Evolutionary conservation across 345 rosid genomes (phyloP).

Genomic region (Populus euphratica): DNA sequence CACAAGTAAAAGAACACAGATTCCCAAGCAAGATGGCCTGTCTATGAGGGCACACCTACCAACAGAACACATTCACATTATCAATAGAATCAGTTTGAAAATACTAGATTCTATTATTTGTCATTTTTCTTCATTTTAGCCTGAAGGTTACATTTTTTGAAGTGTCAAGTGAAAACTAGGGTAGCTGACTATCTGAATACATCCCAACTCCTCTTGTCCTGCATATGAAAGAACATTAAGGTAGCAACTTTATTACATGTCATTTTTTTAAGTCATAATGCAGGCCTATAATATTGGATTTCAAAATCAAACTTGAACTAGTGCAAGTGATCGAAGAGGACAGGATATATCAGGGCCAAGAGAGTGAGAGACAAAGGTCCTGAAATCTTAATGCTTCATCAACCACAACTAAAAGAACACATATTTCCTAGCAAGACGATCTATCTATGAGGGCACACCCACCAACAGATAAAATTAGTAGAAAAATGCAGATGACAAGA

Average conservation of each 20-base stretch:
- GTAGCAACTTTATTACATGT: neutral
- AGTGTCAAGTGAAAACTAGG: neutral
- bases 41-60: neutral
- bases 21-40: neutral
- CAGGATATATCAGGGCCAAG: neutral
- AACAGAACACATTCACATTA: neutral
- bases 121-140: neutral
- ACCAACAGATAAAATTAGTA: neutral
- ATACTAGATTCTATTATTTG: neutral
- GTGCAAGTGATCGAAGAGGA: neutral
- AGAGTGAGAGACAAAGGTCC: neutral
- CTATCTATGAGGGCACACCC: neutral
- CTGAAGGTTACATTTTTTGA: neutral
- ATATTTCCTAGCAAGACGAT: neutral
- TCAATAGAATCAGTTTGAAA: neutral
- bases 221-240: no score
- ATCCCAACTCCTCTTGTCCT: neutral
- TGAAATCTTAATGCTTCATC: neutral
- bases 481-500: neutral
- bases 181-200: no score
- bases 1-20: neutral
- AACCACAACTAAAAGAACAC: neutral
- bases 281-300: neutral
- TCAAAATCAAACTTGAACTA: slow-evolving; percentile 2
- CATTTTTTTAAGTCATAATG: neutral